Evolutionary conservation across 805 yeast genomes (phyloP), one percentile per base, ranked within the genome.

Genomic region (Candida lessepsii): DNA sequence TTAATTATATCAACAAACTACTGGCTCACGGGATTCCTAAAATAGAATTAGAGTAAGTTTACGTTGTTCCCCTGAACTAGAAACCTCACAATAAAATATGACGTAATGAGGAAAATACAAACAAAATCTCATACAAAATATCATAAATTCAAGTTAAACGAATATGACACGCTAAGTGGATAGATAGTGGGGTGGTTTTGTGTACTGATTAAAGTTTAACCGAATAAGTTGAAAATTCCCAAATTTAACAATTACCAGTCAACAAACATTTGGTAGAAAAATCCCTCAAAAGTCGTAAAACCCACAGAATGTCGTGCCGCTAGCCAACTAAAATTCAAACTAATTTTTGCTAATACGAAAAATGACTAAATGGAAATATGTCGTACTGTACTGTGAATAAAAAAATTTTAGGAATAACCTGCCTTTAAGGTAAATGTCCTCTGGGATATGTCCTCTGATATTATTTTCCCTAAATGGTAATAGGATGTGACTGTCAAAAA

Each of bases 401-500:
- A 15, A 29, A 8, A 8, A 16, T 29, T 19, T 31, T 32, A 32
- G 35, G 28, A 21, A 15, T 17, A 17, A 29, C 31, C 31, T 29
- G 15, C 21, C 21, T 29, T 18, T 29, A 29, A 11, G 15, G 33
- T 29, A 29, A 20, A 29, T 29, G 31, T 29, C 31, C 31, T 20
- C 31, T 20, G 11, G 6, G 24, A 29, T n/a, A n/a, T n/a, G n/a
- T n/a, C n/a, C n/a, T n/a, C n/a, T n/a, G n/a, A n/a, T 23, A 32
- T 32, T 32, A 32, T 32, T 32, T 32, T 19, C 35, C 16, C 3
- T 32, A 32, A 32, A 8, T n/a, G 33, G 28, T 32, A 32, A 32
- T 14, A 21, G n/a, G 6, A 14, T 32, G 35, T 32, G 35, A 32
- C 35, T 32, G 27, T 15, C 9, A 21, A 20, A 18, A 13, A 16